A percentile compares a stretch with the other conserved stretches of the same genome.
phyloP scores from a whole-genome alignment of 164 flowering plant species.

The Nymphaea thermarum region DNA sequence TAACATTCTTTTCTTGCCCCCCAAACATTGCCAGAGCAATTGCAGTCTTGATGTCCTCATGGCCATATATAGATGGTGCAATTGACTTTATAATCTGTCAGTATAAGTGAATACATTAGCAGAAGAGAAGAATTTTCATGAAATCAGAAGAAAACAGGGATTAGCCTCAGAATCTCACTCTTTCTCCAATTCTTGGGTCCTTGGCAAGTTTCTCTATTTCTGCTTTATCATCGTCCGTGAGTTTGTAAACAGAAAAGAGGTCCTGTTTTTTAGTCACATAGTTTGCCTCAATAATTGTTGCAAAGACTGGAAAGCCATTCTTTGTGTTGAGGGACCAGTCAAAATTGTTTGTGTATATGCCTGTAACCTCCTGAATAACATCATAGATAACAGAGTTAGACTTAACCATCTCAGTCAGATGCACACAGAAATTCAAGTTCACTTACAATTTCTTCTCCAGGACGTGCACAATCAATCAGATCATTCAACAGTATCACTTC shows the following conservation, averaged over 20 bases:
- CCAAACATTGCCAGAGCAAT: conserved; percentile 99
- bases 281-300: conserved; percentile 94
- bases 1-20: conserved; percentile 93
- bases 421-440: not conserved
- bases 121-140: conserved; percentile 1
- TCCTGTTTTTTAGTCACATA: conserved; percentile 93
- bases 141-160: not conserved
- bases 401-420: not conserved
- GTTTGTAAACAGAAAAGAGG: conserved; percentile 94
- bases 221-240: conserved; percentile 90
- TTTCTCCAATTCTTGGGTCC: conserved; percentile 96
- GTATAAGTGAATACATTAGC: not conserved
- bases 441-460: conserved; percentile 92
- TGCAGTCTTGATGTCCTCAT: conserved; percentile 96
- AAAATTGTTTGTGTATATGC: conserved; percentile 88
- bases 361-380: conserved; percentile 79
- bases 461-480: conserved; percentile 97
- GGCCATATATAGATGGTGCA: conserved; percentile 98
- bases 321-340: conserved; percentile 90
- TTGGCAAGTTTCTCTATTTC: conserved; percentile 88
- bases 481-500: conserved; percentile 97
- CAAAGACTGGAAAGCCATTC: conserved; percentile 97
- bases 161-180: conserved; percentile 35
- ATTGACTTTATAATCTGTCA: conserved; percentile 84
- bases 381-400: not conserved